Conservation (phyloP, 1,284 basidiomycete genomes). For the Grifola frondosa region DNA sequence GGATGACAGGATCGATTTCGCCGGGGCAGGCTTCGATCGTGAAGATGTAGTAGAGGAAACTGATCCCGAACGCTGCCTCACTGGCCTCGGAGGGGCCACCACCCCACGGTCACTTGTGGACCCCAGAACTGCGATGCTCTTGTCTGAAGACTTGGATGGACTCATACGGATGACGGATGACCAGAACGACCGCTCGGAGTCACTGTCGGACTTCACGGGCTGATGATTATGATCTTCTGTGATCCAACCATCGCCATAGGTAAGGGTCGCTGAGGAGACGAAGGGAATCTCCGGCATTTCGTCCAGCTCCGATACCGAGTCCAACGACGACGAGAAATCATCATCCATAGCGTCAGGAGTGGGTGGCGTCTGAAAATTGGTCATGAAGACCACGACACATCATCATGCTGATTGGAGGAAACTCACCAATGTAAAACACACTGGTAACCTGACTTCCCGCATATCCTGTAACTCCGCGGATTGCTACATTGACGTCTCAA, state of each 20-base stretch:
- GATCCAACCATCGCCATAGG: conserved; percentile 13
- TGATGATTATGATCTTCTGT: conserved; percentile 13
- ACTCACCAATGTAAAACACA: conserved; percentile 13
- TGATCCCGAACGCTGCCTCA: conserved; percentile 28
- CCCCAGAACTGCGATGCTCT: conserved; percentile 16
- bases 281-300: conserved; percentile 35
- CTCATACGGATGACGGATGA: conserved; percentile 23
- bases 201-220: conserved; percentile 15
- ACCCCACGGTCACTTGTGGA: conserved; percentile 22
- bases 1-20: conserved; percentile 34
- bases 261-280: conserved; percentile 22
- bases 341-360: conserved; percentile 26
- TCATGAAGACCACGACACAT: too few relatives aligned
- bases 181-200: conserved; percentile 26
- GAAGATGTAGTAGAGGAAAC: conserved; percentile 31
- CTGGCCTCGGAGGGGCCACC: conserved; percentile 20
- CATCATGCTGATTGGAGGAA: too few relatives aligned
- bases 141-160: conserved; percentile 25
- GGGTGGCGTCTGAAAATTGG: conserved; percentile 23
- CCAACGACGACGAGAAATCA: conserved; percentile 27
- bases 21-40: conserved; percentile 29
- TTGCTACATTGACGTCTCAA: neutral
- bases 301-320: conserved; percentile 25
- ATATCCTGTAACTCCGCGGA: conserved; percentile 1
- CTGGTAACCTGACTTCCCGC: conserved; percentile 4